Base-by-base conservation (phyloP, 768 basidiomycete species). In the Strobilomyces confusus region DNA sequence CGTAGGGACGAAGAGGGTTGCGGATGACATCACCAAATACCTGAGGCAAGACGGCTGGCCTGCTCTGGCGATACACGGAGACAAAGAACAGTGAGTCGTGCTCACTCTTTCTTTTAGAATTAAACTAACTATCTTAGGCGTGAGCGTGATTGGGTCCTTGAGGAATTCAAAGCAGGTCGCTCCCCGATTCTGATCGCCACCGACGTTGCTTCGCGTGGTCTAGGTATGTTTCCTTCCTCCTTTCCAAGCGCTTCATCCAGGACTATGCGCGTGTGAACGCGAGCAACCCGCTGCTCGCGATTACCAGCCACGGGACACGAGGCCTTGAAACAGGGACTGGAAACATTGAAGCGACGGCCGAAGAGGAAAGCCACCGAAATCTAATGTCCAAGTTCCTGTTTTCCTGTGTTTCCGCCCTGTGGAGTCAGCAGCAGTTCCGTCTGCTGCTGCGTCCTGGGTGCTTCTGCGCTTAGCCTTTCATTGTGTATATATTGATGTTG, bases 11-110 rank as follows among this genome's bases (percentile, higher is more conserved):
- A 99, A 98, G 75, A 82, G 95, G 44, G 92, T 95, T 54, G 97
- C 97, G 47, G 97, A 99, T 70, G 97, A 99, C 58, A 89, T 99
- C 64, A 99, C 97, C 19, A 98, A 98, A 73, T 95, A 93, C 65
- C 79, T 99, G 53, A 88, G 97, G 54, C 89, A 91, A 78, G 97
- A 99, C 65, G 97, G 97, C 14, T 99, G 97, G 97, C 97, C 97
- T n/a, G 97, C 97, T 14, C 77, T 99, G 34, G 95, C 97, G 49
- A 99, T 99, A 65, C 97, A 99, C 67, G 97, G 97, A 64, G 97
- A 99, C 77, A 99, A 99, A 74, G 94, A 94, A 77, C 93, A 97
- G 90, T 95, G 69, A 61, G 89, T 78, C 7, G 4, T 17, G 4
- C 19, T 32, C 48, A 9, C 45, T 11, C 30, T 34, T n/a, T 20